Evolutionary conservation across 2,329 filamentous ascomycete species (phyloP).

Genomic region (Neofusicoccum parvum): DNA sequence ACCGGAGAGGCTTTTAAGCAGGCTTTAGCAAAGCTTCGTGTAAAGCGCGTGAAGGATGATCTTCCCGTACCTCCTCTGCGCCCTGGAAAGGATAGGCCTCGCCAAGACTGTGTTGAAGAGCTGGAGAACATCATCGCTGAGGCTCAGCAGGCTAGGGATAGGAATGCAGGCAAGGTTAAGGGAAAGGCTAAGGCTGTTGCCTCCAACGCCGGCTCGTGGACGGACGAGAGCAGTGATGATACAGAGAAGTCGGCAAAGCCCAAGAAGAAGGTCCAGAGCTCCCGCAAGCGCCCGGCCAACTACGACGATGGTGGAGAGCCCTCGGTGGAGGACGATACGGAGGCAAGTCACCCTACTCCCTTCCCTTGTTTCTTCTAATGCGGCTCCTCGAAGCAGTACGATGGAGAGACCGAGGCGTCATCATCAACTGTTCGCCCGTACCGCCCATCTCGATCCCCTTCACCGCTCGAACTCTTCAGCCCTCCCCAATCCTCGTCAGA

Average conservation of each 20-base stretch:
- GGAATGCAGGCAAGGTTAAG: too few species aligned
- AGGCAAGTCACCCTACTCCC: neutral
- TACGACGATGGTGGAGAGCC: neutral
- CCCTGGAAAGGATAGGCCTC: conserved; percentile 2
- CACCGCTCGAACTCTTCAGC: too few species aligned
- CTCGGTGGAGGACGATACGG: too few species aligned
- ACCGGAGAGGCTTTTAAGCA: conserved; percentile 20
- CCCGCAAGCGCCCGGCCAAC: too few species aligned
- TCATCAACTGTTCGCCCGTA: too few species aligned
- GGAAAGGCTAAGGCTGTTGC: neutral
- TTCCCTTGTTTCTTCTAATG: neutral
- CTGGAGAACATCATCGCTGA: neutral
- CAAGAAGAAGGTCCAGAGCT: too few species aligned
- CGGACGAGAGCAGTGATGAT: neutral
- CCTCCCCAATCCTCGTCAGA: too few species aligned
- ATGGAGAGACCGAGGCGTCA: too few species aligned
- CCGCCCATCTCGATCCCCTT: too few species aligned
- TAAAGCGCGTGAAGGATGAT: neutral
- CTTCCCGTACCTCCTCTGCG: conserved; percentile 2
- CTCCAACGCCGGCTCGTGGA: too few species aligned
- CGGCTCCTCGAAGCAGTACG: neutral
- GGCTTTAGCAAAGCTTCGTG: conserved; percentile 1
- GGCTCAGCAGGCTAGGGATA: neutral
- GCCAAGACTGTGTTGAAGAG: neutral
- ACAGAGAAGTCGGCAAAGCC: neutral